phyloP scores from a whole-genome alignment of 2,329 filamentous ascomycete species.

The Aspergillus sp. region DNA sequence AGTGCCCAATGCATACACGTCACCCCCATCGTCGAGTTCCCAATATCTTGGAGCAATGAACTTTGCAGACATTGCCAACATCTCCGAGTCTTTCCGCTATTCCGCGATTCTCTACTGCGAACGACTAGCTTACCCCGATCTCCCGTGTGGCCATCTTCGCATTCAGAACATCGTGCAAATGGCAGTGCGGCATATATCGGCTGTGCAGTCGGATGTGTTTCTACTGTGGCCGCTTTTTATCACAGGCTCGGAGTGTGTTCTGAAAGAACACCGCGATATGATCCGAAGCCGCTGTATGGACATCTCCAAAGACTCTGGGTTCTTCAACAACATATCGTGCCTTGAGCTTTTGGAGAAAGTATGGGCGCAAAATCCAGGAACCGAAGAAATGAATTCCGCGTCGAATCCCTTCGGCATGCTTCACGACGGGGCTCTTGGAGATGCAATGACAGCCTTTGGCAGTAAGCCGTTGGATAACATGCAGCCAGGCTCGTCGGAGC shows the following conservation, averaged over 20 bases:
- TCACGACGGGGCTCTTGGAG: neutral
- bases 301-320: constrained; percentile 80
- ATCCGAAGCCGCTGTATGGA: constrained; percentile 73
- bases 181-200: constrained; percentile 73
- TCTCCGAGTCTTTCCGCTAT: constrained; percentile 85
- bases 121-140: constrained; percentile 66
- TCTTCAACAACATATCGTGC: constrained; percentile 84
- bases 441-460: constrained; percentile 1
- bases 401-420: neutral
- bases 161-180: constrained; percentile 77
- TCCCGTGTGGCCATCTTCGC: constrained; percentile 63
- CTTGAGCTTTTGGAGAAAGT: constrained; percentile 77
- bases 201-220: constrained; percentile 76
- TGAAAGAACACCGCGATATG: constrained; percentile 66
- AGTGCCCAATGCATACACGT: constrained; percentile 17
- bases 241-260: constrained; percentile 78
- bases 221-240: constrained; percentile 90
- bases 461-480: constrained; percentile 6
- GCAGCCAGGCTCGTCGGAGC: constrained; percentile 7
- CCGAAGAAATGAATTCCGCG: neutral
- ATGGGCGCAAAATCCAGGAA: constrained; percentile 49
- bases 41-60: constrained; percentile 44
- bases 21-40: constrained; percentile 17
- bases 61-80: constrained; percentile 64
- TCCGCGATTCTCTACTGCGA: constrained; percentile 83